Percentiles rank a stretch among this genome's conserved stretches.
These are phyloP conservation scores for Neurospora hispaniola DNA, from an alignment of 495 filamentous ascomycete species.

Conservation along the genomic window DNA sequence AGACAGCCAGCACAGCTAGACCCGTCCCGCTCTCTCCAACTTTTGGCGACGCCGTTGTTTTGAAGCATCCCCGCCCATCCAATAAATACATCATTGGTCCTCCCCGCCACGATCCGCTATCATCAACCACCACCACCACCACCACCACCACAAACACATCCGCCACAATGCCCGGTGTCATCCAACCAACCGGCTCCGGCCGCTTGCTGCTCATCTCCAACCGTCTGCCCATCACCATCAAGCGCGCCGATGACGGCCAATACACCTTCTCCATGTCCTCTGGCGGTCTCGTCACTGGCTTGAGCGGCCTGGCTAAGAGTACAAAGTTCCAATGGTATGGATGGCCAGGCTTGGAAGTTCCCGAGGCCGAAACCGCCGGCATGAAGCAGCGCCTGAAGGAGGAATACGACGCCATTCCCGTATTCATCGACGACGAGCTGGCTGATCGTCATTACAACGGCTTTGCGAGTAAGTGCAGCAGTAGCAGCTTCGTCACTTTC, in stretches of 20 bases:
- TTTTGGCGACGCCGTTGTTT: background rate
- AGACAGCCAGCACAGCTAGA: background rate
- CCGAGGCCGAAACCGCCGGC: conserved; percentile 54
- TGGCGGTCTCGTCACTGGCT: conserved; percentile 81
- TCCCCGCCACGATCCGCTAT: background rate
- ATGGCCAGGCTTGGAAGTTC: conserved; percentile 85
- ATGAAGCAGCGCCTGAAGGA: conserved; percentile 60
- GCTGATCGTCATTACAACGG: conserved; percentile 79
- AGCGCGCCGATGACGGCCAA: conserved; percentile 64
- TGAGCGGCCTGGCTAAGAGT: conserved; percentile 80
- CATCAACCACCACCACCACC: background rate
- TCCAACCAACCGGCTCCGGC: conserved; percentile 15
- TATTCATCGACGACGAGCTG: conserved; percentile 69
- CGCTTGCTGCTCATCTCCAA: conserved; percentile 82
- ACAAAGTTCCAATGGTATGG: conserved; percentile 97
- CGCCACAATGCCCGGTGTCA: conserved; percentile 20
- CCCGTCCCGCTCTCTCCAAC: background rate
- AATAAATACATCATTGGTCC: background rate
- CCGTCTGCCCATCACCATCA: conserved; percentile 89
- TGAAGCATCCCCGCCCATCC: background rate
- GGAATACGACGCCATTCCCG: conserved; percentile 61
- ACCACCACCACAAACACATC: background rate
- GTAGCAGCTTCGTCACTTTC: background rate
- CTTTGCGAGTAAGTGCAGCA: conserved; percentile 57
- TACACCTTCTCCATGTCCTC: conserved; percentile 94